These are phyloP conservation scores for carrot (Daucus carota) DNA, from an alignment of 129 eudicot genomes.

Conservation along the genomic window DNA sequence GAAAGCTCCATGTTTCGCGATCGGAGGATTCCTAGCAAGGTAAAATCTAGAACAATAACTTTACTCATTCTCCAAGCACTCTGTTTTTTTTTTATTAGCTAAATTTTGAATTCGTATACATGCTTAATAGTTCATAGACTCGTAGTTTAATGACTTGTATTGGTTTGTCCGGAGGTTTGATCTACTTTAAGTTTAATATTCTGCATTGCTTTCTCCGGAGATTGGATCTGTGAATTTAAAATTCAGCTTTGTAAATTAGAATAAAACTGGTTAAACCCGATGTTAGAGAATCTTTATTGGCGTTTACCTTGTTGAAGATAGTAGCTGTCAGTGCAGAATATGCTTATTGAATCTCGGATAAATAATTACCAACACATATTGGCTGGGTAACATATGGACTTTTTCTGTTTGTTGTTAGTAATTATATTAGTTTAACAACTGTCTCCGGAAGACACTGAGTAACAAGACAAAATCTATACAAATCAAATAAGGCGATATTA, in stretches of 20 bases:
- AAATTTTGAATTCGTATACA: too few relatives aligned
- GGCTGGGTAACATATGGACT: background rate
- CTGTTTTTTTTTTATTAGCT: too few relatives aligned
- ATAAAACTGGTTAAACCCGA: background rate
- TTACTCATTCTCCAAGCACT: background rate
- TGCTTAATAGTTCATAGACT: too few relatives aligned
- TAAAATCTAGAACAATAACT: constrained; percentile 11
- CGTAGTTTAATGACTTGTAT: background rate
- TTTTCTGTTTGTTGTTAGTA: background rate
- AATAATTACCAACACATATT: background rate
- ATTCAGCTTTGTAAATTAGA: background rate
- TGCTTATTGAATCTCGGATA: background rate
- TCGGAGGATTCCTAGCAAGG: constrained; percentile 68
- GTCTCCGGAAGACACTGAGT: background rate
- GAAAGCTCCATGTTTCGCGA: constrained; percentile 49
- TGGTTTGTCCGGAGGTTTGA: background rate
- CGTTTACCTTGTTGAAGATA: background rate
- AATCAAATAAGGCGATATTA: background rate
- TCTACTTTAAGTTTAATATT: background rate
- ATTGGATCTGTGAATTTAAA: background rate
- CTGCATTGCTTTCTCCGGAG: background rate
- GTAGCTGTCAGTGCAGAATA: background rate
- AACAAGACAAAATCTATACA: background rate
- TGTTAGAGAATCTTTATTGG: background rate
- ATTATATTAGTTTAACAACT: background rate